Base-by-base conservation (phyloP, 1,284 basidiomycete species). In the Ustilago loliicola region DNA sequence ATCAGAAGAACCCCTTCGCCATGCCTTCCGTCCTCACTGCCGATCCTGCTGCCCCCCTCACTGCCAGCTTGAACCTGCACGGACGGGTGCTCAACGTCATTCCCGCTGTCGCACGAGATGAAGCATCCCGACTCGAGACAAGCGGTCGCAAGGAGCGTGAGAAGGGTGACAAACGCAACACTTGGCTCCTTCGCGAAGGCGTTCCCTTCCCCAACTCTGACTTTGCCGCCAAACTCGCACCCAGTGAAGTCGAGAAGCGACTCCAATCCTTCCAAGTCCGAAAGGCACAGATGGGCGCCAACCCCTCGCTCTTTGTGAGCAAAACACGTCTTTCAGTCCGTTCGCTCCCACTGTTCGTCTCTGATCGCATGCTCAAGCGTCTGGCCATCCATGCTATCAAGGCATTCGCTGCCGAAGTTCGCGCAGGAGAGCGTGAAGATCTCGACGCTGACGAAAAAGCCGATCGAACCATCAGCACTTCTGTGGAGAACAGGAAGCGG, bases 131-230 rank as follows among this genome's bases (percentile, higher is more conserved):
- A 85, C 89, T 98, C 54, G 93, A 93, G 82, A 94, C 96, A 73
- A 93, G 92, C 29, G 94, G 96, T 83, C 91, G 91, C 80, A 90
- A 90, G 62, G 81, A 84, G 25, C 89, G 95, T 58, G 92, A 95
- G 86, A 96, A 96, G 87, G 92, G 92, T 1, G 97, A 99, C 87
- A 97, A 97, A 87, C 91, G 96, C 23, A 98, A 98, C 86, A 91
- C 97, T 80, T 98, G 98, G 87, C 90, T 99, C 61, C 90, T 99
- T 82, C 91, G 94, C 25, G 97, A 99, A 90, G 97, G 85, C 25
- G 85, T 86, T 9, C 85, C 85, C 0, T 73, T 86, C 29, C 84
- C 85, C 19, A 79, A 80, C 27, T 75, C 79, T 10, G 62, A 79
- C 4, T 72, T 85, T 38, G 75, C 74, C 1, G 60, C 55, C 19